phyloP scores from a whole-genome alignment of 805 yeast genomes.

The Zygotorulaspora sp. region DNA sequence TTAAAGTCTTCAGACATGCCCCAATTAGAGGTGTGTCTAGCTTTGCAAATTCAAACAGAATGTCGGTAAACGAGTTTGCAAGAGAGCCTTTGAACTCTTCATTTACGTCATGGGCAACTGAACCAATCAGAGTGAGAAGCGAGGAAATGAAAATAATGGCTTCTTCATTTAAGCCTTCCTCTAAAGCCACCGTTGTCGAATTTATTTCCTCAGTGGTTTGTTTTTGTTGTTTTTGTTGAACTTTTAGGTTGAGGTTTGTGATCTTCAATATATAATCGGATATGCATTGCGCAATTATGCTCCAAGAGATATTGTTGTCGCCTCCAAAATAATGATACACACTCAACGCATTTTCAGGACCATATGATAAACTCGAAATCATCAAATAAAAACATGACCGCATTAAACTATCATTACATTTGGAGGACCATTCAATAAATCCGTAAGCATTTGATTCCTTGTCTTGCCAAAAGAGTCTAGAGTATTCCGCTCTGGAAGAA shows the following conservation, averaged over 20 bases:
- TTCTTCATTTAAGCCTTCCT: conserved; percentile 71
- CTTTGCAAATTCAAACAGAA: conserved; percentile 43
- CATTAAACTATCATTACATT: conserved; percentile 73
- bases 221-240: conserved; percentile 26
- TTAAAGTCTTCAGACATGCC: conserved; percentile 51
- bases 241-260: conserved; percentile 28
- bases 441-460: conserved; percentile 65
- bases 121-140: conserved; percentile 59
- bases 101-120: conserved; percentile 40
- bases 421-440: conserved; percentile 83
- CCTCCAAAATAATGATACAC: conserved; percentile 46
- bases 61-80: conserved; percentile 29
- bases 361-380: conserved; percentile 67
- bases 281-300: conserved; percentile 49
- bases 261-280: conserved; percentile 49
- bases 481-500: conserved; percentile 53
- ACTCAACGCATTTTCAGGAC: conserved; percentile 49
- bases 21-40: conserved; percentile 50
- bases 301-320: conserved; percentile 48
- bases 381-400: conserved; percentile 77
- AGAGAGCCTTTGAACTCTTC: conserved; percentile 23
- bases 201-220: conserved; percentile 30
- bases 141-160: conserved; percentile 71
- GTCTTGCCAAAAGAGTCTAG: conserved; percentile 64
- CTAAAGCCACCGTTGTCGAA: conserved; percentile 35